These are phyloP conservation scores for Geranium brycei DNA, from an alignment of 345 rosid genomes.

Conservation along the genomic window DNA sequence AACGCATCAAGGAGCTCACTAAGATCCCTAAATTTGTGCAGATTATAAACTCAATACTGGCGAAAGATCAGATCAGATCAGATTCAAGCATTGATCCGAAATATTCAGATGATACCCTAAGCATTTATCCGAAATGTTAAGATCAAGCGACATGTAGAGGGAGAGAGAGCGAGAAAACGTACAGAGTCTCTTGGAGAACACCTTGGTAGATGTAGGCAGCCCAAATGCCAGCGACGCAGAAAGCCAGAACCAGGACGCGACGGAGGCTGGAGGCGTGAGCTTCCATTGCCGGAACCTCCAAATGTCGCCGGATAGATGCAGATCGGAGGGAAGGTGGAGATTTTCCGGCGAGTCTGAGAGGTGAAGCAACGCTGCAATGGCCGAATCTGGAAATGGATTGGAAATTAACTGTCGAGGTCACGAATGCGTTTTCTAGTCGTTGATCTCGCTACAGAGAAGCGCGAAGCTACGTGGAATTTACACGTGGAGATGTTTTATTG, in stretches of 20 bases:
- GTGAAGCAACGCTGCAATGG: background rate
- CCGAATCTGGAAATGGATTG: background rate
- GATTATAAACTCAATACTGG: too few relatives aligned
- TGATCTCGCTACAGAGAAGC: slow-evolving; percentile 12
- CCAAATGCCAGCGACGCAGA: slow-evolving; percentile 96
- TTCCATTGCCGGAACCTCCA: slow-evolving; percentile 35
- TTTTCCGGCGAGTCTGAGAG: background rate
- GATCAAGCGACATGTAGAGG: background rate
- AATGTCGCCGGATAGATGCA: background rate
- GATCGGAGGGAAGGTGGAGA: slow-evolving; percentile 2
- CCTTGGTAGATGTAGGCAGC: slow-evolving; percentile 95
- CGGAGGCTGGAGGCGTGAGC: slow-evolving; percentile 60
- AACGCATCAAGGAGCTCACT: too few relatives aligned
- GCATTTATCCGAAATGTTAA: background rate
- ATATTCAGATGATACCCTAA: background rate
- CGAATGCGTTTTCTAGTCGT: background rate
- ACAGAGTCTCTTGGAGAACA: slow-evolving; percentile 87
- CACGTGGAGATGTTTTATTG: slow-evolving; percentile 39
- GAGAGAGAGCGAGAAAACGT: slow-evolving; percentile 12
- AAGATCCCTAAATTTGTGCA: too few relatives aligned
- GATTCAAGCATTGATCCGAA: too few relatives aligned
- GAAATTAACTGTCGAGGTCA: background rate
- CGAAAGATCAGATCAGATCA: too few relatives aligned
- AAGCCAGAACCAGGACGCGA: slow-evolving; percentile 49
- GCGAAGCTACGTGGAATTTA: slow-evolving; percentile 33